Evolutionary conservation across 1,284 basidiomycete species (phyloP), one percentile per base, ranked within the genome.

Genomic region (Puccinia horiana): DNA sequence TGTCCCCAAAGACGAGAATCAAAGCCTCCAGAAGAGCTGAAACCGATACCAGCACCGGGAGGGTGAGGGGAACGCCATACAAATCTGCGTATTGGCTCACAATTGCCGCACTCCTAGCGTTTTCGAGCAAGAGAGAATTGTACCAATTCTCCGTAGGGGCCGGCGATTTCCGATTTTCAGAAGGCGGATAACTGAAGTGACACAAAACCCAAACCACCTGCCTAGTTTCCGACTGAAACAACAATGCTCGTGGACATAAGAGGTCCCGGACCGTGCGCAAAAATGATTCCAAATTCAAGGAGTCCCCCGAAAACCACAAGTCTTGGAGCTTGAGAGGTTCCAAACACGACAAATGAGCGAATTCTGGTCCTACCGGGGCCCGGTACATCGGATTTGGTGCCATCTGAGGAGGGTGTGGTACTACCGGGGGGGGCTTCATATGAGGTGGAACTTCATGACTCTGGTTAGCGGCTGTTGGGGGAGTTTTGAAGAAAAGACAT

Each of bases 61-160:
- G 3, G 32, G 26, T 70, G 42, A 70, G 47, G 14, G 18, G 2
- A 23, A 70, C 1, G 8, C 67, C 44, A 9, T 70, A 40, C 8
- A 70, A 26, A 47, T 70, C 67, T 2, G 4, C 72, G 35, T 74
- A 74, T 2, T 12, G 72, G 49, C 35, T 37, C 1, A 56, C 4
- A 35, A 37, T 2, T 2, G 20, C 67, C 23, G 12, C 23, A 3
- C n/a, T 2, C 11, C 67, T 40, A 26, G 72, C 52, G 32, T 74
- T 74, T 18, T 49, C 42, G 23, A 8, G 6, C 12, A 74, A 8
- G n/a, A 74, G n/a, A 6, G 49, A 74, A 35, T 18, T n/a, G 23
- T 40, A 74, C 72, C 72, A 74, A 37, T 74, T 74, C n/a, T 52
- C 40, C 6, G 72, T 40, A 8, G 44, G 72, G 42, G 44, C 52